Evolutionary conservation across 495 filamentous ascomycete genomes (phyloP).

Genomic region (Recurvomyces mirabilis): DNA sequence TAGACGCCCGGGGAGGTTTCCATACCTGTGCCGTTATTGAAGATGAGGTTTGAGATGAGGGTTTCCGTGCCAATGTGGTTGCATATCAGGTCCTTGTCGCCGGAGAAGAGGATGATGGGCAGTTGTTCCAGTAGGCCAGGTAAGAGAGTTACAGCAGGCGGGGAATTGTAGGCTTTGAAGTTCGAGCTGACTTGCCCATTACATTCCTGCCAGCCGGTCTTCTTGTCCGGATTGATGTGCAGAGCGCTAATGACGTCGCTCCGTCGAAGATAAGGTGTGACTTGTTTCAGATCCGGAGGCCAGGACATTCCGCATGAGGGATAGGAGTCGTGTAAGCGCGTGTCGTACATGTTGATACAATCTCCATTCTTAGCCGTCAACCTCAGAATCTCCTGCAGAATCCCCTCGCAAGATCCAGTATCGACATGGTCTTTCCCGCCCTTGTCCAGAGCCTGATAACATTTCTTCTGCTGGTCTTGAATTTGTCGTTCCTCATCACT

Average conservation of each 20-base stretch:
- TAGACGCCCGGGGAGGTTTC: constrained; percentile 80
- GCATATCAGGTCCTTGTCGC: constrained; percentile 89
- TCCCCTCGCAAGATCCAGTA: constrained; percentile 54
- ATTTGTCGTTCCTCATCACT: constrained; percentile 52
- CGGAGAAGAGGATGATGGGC: constrained; percentile 77
- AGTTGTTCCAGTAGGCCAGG: constrained; percentile 67
- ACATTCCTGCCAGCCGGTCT: constrained; percentile 86
- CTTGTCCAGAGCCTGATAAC: constrained; percentile 44
- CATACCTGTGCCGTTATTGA: constrained; percentile 83
- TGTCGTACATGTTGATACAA: constrained; percentile 92
- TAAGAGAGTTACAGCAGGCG: constrained; percentile 61
- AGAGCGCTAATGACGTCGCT: constrained; percentile 69
- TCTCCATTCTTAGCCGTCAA: constrained; percentile 36
- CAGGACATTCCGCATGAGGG: constrained; percentile 88
- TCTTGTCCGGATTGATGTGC: constrained; percentile 70
- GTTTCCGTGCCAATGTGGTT: constrained; percentile 93
- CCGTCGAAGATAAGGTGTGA: constrained; percentile 75
- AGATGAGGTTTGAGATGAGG: constrained; percentile 81
- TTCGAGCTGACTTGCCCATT: constrained; percentile 57
- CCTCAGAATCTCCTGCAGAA: constrained; percentile 58
- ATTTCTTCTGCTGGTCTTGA: constrained; percentile 58
- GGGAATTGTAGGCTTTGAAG: constrained; percentile 58
- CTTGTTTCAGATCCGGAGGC: constrained; percentile 68
- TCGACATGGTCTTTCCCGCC: constrained; percentile 54
- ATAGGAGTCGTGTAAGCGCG: constrained; percentile 62